Base-by-base conservation (phyloP, 768 basidiomycete species). In the Kwoniella pini region DNA sequence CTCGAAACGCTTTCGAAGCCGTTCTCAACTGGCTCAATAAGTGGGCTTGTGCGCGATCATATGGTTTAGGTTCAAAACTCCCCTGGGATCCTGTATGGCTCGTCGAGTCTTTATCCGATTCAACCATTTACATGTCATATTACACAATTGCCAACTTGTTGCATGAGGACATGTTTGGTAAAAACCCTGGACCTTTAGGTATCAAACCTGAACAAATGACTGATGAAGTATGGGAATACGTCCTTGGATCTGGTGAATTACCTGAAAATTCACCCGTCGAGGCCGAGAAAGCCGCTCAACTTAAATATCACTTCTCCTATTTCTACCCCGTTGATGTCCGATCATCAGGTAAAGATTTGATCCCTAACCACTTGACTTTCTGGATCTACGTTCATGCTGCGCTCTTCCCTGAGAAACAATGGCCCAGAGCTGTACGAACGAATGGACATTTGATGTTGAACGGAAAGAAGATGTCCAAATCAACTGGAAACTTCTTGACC, bases 1-100 rank as follows among this genome's bases (percentile, higher is more conserved):
- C 95, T 0, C 85, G 94, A 28, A 86, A 99, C 80, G 85, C 84
- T 1, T 98, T 98, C 74, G 90, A 96, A 79, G 87, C 86, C 64
- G 91, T 90, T 6, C 81, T 99, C 74, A 88, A 85, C 50, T 99
- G 96, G 96, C 81, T 99, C 80, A 92, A 92, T 72, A 85, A 99
- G 79, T 99, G 96, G 96, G 96, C 96, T 1, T 99, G 96, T 78
- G 95, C 96, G n/a, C 85, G 96, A 38, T 91, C 90, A 4, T 98
- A 94, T 77, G 96, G 96, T 55, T 82, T 99, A 69, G 96, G 96
- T 19, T 92, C 94, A 2, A 88, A 89, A 71, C 81, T 99, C 60
- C 96, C 96, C 2, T 99, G 95, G 94, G 96, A 98, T 75, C 88
- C 88, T 17, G 86, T 90, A 53, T 97, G 94, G 84, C 83, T 98